Base-by-base conservation (phyloP, 176 grass and related monocot genomes). In the Musa beccarii region DNA sequence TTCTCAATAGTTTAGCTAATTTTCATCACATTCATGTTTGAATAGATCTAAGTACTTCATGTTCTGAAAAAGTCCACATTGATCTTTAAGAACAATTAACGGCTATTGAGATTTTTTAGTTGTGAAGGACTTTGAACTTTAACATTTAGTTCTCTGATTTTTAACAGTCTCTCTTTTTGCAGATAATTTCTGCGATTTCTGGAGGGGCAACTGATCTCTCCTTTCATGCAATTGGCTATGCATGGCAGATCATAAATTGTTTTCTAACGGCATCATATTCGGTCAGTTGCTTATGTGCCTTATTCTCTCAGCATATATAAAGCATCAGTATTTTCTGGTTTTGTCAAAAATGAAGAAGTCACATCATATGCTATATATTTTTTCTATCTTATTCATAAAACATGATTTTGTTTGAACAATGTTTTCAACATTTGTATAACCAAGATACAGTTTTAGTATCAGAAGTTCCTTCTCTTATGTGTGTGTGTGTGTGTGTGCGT, bases 241-340 rank as follows among this genome's bases (percentile, higher is more conserved):
- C 49, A 2, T 97, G 93, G 93, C 93, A 97, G 79, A 81, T 93
- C 76, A 56, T 88, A 16, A 97, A 97, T 86, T 97, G 93, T 72
- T 78, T 97, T 84, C 67, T 97, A 50, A 97, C 87, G 13, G 93
- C 93, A 72, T 79, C 72, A 11, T 97, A 97, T 54, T 93, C 94
- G 62, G 94, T 91, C 53, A 61, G 55, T 53, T 26, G 75, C 59
- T 81, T 75, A 59, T 59, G 13, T 59, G 16, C 56, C 13, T 59
- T 34, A 34, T 34, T 59, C n/a, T 59, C 55, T 16, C 55, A 16
- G 15, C 4, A 59, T 19, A 59, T 15, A n/a, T 59, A 5, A 20
- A 59, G 6, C 8, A 59, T 59, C 15, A 59, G 57, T 59, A n/a
- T 23, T 28, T 66, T 1, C 11, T 66, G 9, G 23, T 66, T 16